Base-by-base conservation (phyloP, 768 basidiomycete genomes). In the Boletus subcaerulescens region DNA sequence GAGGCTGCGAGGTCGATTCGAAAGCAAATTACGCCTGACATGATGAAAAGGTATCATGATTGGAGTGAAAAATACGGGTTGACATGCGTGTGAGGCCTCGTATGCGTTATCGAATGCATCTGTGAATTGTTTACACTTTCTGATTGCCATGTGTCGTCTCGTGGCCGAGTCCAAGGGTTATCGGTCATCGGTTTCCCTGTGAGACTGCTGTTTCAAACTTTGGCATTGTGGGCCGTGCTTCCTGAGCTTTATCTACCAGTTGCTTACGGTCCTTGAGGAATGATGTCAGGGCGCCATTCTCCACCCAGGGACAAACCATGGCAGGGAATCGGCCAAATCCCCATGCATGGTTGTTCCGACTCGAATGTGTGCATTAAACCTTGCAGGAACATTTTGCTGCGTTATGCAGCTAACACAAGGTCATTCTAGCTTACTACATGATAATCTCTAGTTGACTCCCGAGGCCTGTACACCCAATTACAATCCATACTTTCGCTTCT, bases 21-120 rank as follows among this genome's bases (percentile, higher is more conserved):
- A 64, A 80, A 80, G 55, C 87, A 96, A 59, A 95, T 98, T 60
- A 98, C 96, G 0, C 84, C 87, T 5, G 80, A 81, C 15, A 84
- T 96, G 61, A 71, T 96, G 43, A 70, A 73, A 43, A 85, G 79
- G 58, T 98, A 89, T 63, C 79, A 82, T 35, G 73, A 74, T 40
- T 99, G 96, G 96, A 69, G 80, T 44, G 77, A 63, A 29, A 65
- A 38, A 45, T 63, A 60, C 46, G 70, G 71, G n/a, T 39, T 63
- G 44, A 58, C 53, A 38, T 54, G 44, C n/a, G 49, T 38, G 6
- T 68, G 47, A 65, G 3, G 15, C 2, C 13, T 47, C 3, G 12
- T 12, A 32, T 9, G 45, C 18, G 18, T 22, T 12, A 13, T 39
- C 9, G 38, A 13, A 13, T 39, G 36, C 26, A 31, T 53, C 17